Conservation (phyloP, 23 red algal genomes). For the Chondrus crispus region DNA sequence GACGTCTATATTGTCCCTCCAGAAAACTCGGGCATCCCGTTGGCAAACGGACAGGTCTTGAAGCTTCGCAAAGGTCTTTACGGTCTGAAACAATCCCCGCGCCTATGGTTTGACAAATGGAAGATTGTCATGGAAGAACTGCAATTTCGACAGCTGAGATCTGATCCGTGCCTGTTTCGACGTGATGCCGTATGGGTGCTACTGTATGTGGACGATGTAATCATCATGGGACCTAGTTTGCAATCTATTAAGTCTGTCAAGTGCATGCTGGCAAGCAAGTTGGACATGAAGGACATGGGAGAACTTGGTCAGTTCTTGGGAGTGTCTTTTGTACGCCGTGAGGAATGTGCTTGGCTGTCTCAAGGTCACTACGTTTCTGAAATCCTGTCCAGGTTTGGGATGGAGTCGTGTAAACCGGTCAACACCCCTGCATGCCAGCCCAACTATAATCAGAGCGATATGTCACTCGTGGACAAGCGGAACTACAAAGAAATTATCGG, state of each 20-base stretch:
- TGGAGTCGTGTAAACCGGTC: not conserved
- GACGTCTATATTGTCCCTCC: too few species aligned
- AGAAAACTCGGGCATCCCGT: too few species aligned
- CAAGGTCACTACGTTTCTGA: not conserved
- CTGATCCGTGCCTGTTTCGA: not conserved
- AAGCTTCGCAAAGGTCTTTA: too few species aligned
- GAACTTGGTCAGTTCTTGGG: not conserved
- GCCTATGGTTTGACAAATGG: too few species aligned
- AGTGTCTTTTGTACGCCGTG: not conserved
- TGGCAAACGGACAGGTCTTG: too few species aligned
- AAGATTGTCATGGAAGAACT: not conserved
- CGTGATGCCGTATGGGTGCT: not conserved
- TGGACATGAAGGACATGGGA: slow-evolving; percentile 9
- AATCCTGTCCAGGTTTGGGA: not conserved
- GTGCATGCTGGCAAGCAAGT: not conserved
- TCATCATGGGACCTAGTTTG: not conserved
- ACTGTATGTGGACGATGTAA: slow-evolving; percentile 15
- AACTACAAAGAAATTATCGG: not conserved
- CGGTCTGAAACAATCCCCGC: too few species aligned
- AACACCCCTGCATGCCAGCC: not conserved
- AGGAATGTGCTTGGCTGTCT: not conserved
- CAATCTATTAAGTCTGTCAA: not conserved
- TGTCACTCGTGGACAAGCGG: not conserved
- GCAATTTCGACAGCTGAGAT: not conserved
- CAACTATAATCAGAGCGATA: not conserved